Evolutionary conservation across 1,139 yeast genomes (phyloP).

Genomic region (Geotrichum reessii): DNA sequence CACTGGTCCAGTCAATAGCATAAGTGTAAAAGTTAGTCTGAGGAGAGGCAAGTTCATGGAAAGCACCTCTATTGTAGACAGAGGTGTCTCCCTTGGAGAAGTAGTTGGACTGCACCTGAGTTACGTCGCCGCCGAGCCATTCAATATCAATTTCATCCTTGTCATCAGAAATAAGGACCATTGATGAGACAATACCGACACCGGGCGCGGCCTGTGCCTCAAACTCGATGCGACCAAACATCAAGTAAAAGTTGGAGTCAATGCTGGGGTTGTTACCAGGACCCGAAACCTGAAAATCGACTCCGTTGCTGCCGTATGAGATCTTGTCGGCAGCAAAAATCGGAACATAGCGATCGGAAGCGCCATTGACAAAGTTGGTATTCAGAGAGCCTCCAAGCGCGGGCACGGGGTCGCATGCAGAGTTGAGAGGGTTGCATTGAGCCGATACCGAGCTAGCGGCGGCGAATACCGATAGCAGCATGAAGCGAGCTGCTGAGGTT

Average conservation of each 20-base stretch:
- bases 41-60: conserved; percentile 55
- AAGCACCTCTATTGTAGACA: conserved; percentile 72
- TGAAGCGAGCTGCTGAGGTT: background rate
- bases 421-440: conserved; percentile 23
- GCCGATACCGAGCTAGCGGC: conserved; percentile 11
- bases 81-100: conserved; percentile 74
- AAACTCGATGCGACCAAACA: conserved; percentile 82
- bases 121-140: conserved; percentile 71
- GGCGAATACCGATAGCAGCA: background rate
- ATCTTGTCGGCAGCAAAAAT: conserved; percentile 26
- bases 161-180: conserved; percentile 79
- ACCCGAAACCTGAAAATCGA: conserved; percentile 48
- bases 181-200: conserved; percentile 69
- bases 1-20: conserved; percentile 75
- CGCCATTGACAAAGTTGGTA: conserved; percentile 22
- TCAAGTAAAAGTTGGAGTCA: conserved; percentile 69
- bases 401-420: conserved; percentile 13
- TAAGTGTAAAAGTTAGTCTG: conserved; percentile 65
- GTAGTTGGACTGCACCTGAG: conserved; percentile 72
- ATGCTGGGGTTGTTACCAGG: conserved; percentile 72
- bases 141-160: conserved; percentile 83
- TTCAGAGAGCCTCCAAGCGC: conserved; percentile 21
- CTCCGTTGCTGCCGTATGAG: conserved; percentile 28
- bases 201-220: conserved; percentile 68
- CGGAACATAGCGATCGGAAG: conserved; percentile 17